These are phyloP conservation scores for Penicillium lagena DNA, from an alignment of 495 filamentous ascomycete species.

Conservation along the genomic window DNA sequence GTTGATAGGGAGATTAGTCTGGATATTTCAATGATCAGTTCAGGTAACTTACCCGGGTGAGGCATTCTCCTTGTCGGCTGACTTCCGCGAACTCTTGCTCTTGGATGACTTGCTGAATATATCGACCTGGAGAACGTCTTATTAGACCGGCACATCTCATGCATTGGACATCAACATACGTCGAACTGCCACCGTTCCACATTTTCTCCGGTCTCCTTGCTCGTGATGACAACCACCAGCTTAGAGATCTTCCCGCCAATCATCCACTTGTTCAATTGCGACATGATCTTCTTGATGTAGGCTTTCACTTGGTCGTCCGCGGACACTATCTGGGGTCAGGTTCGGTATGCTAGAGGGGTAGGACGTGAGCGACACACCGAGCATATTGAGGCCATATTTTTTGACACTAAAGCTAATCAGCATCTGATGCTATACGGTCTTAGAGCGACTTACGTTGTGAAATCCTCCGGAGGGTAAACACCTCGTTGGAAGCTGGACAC, in stretches of 20 bases:
- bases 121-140: constrained; percentile 45
- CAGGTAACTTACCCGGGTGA: constrained; percentile 40
- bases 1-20: background rate
- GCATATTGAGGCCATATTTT: constrained; percentile 99
- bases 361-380: constrained; percentile 43
- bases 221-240: constrained; percentile 90
- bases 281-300: constrained; percentile 99
- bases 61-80: constrained; percentile 58
- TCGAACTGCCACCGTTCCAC: constrained; percentile 98
- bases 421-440: background rate
- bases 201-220: constrained; percentile 93
- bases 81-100: constrained; percentile 42
- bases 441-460: constrained; percentile 63
- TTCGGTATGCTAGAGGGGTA: background rate
- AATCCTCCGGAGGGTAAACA: constrained; percentile 97
- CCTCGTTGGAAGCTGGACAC: constrained; percentile 76
- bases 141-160: no score
- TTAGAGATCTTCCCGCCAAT: constrained; percentile 91
- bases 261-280: constrained; percentile 95
- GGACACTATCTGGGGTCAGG: constrained; percentile 51
- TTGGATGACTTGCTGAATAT: constrained; percentile 57
- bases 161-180: constrained; percentile 36
- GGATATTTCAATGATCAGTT: background rate
- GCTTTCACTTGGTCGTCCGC: constrained; percentile 97
- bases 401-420: constrained; percentile 57